Evolutionary conservation across 331 rosid species (phyloP).

Genomic region (Telfairia occidentalis): DNA sequence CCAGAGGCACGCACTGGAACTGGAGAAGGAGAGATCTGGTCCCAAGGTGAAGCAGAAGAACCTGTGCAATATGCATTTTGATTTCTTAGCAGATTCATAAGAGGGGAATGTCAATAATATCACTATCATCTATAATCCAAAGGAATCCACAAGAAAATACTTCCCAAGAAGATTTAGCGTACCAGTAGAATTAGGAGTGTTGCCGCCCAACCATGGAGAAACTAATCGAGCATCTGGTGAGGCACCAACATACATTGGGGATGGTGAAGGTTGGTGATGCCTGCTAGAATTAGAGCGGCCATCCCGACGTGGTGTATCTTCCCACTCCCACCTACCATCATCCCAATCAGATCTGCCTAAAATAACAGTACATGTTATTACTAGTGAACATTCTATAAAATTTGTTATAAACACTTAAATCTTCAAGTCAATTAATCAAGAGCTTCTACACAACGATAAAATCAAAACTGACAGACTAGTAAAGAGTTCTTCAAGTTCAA

Average conservation of each 20-base stretch:
- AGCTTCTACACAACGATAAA: neutral
- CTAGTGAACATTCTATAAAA: neutral
- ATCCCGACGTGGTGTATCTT: conserved; percentile 76
- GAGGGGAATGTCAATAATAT: neutral
- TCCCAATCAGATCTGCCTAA: conserved; percentile 96
- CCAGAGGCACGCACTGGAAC: conserved; percentile 92
- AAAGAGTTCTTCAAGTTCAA: neutral
- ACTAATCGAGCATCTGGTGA: conserved; percentile 95
- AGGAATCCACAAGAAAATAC: neutral
- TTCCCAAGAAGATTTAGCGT: conserved; percentile 17
- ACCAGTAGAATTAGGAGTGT: conserved; percentile 61
- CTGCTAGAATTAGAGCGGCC: conserved; percentile 38
- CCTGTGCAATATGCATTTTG: conserved; percentile 30
- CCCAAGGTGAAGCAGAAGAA: conserved; percentile 79
- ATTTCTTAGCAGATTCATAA: neutral
- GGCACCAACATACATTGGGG: conserved; percentile 89
- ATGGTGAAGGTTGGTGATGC: conserved; percentile 76
- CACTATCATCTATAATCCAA: conserved; percentile 7
- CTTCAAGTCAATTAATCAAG: neutral
- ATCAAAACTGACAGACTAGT: neutral
- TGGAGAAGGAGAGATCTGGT: conserved; percentile 84
- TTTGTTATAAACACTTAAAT: neutral
- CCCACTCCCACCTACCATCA: conserved; percentile 96
- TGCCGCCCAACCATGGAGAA: conserved; percentile 90
- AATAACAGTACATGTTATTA: conserved; percentile 10